Evolutionary conservation across 208 protist genomes (phyloP).

Genomic region (Lotmaria passim): DNA sequence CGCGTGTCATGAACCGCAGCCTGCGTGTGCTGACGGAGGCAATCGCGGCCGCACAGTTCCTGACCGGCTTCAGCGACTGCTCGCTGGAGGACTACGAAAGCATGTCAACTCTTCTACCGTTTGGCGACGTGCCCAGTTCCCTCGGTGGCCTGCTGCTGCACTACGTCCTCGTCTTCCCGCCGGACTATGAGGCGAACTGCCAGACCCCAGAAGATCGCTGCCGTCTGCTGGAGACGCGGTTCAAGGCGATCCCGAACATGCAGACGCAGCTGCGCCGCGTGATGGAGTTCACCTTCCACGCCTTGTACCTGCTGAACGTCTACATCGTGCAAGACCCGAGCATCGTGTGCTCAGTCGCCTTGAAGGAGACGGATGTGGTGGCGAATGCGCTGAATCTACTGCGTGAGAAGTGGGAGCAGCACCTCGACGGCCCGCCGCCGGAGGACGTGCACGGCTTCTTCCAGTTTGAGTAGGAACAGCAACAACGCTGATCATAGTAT

Average conservation of each 20-base stretch:
- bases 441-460: constrained; percentile 64
- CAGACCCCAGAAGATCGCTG: constrained; percentile 63
- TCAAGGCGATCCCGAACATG: constrained; percentile 72
- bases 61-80: constrained; percentile 68
- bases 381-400: constrained; percentile 62
- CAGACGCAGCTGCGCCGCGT: constrained; percentile 61
- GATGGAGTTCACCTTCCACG: constrained; percentile 84
- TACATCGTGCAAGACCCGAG: constrained; percentile 58
- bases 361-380: constrained; percentile 45
- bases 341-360: constrained; percentile 21
- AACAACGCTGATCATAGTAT: background rate
- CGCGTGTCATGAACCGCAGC: constrained; percentile 70
- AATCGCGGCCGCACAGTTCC: constrained; percentile 72
- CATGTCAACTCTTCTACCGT: constrained; percentile 64
- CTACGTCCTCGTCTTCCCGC: constrained; percentile 87
- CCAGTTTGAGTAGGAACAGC: constrained; percentile 18
- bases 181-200: constrained; percentile 78
- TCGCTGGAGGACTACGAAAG: constrained; percentile 56
- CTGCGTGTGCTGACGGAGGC: constrained; percentile 88
- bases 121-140: constrained; percentile 70
- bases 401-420: constrained; percentile 69
- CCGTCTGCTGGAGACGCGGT: constrained; percentile 66
- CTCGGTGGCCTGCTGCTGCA: constrained; percentile 84
- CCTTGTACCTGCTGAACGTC: constrained; percentile 77
- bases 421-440: constrained; percentile 68